phyloP scores from a whole-genome alignment of 129 eudicot genomes.

The Ambrosia trifida region DNA sequence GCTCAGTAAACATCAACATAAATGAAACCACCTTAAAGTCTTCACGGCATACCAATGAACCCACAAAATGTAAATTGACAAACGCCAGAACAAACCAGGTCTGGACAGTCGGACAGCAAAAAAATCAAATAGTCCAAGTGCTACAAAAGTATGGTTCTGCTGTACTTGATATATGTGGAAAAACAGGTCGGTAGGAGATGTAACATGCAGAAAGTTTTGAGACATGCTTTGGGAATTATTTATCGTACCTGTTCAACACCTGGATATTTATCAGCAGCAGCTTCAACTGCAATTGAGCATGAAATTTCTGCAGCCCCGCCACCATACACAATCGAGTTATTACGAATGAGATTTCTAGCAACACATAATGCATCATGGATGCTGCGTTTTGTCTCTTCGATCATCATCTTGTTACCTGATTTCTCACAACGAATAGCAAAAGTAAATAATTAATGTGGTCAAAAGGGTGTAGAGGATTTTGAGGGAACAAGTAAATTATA shows the following conservation, averaged over 20 bases:
- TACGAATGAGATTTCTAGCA: constrained; percentile 94
- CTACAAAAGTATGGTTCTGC: not conserved
- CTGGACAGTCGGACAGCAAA: not conserved
- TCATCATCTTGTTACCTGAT: constrained; percentile 97
- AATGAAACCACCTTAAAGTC: no score
- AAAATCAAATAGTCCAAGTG: not conserved
- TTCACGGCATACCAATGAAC: no score
- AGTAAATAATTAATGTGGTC: not conserved
- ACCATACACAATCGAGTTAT: constrained; percentile 93
- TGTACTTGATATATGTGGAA: not conserved
- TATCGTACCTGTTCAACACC: constrained; percentile 90
- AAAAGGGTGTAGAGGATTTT: not conserved
- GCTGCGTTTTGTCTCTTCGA: constrained; percentile 97
- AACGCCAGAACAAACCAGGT: not conserved
- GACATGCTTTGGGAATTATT: not conserved
- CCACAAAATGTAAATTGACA: not conserved
- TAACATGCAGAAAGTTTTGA: not conserved
- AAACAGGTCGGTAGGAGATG: not conserved
- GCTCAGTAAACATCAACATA: not conserved
- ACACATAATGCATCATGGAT: constrained; percentile 97
- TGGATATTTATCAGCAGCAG: constrained; percentile 96
- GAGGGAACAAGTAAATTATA: not conserved
- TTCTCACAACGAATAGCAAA: constrained; percentile 2
- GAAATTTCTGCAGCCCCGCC: constrained; percentile 98
- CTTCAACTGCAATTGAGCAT: constrained; percentile 95